Evolutionary conservation across 352 stramenopile species (phyloP).

Genomic region (Globisporangium apiculatum): DNA sequence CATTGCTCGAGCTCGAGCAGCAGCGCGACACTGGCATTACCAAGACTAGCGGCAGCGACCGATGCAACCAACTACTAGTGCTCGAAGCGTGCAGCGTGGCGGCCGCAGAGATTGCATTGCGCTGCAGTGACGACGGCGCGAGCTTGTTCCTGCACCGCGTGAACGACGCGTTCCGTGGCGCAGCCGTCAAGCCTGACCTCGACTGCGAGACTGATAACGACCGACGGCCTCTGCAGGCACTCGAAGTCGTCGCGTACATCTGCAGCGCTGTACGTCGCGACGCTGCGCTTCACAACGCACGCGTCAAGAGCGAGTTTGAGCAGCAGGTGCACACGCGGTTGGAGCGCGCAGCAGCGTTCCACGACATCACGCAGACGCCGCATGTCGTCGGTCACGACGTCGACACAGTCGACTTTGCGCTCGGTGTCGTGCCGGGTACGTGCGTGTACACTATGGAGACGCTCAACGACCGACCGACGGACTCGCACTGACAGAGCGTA

Average conservation of each 20-base stretch:
- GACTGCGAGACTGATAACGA: constrained; percentile 15
- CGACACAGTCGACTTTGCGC: constrained; percentile 24
- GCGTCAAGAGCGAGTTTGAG: constrained; percentile 36
- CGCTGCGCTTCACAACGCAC: constrained; percentile 30
- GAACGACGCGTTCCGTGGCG: constrained; percentile 56
- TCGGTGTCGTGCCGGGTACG: constrained; percentile 35
- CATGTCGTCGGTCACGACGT: constrained; percentile 21
- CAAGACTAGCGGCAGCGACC: not conserved
- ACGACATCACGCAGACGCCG: constrained; percentile 51
- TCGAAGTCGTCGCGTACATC: constrained; percentile 39
- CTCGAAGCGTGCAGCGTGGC: constrained; percentile 46
- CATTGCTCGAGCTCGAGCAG: constrained; percentile 15
- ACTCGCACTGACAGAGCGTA: too few species aligned
- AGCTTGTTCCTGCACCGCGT: constrained; percentile 60
- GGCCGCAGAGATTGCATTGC: not conserved
- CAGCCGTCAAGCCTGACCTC: constrained; percentile 16
- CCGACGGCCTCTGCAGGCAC: constrained; percentile 16
- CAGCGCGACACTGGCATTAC: constrained; percentile 1
- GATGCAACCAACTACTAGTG: constrained; percentile 23
- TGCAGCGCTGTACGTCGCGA: constrained; percentile 25
- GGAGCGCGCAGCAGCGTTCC: constrained; percentile 42
- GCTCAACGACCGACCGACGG: not conserved
- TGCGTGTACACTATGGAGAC: too few species aligned
- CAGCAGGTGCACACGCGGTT: constrained; percentile 57
- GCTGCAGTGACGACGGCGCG: constrained; percentile 23